These are phyloP conservation scores for Austroboletus olivaceoglutinosus DNA, from an alignment of 1,284 basidiomycete species.

Conservation along the genomic window DNA sequence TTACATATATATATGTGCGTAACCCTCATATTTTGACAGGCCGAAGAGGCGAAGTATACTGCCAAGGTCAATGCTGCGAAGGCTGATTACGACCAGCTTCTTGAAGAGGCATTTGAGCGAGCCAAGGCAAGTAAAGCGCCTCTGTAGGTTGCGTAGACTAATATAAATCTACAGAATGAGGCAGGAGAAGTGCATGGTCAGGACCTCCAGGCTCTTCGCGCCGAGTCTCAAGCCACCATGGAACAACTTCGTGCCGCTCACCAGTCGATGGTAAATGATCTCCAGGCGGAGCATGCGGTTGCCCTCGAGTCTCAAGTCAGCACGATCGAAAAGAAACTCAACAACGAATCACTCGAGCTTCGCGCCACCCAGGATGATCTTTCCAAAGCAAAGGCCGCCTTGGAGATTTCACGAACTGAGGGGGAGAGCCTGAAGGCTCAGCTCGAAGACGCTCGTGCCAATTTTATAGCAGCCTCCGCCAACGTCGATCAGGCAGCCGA, in stretches of 20 bases:
- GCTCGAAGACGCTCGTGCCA: conserved; percentile 57
- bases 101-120: conserved; percentile 69
- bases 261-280: conserved; percentile 53
- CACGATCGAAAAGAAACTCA: conserved; percentile 62
- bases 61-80: conserved; percentile 65
- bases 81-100: conserved; percentile 60
- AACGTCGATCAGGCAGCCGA: conserved; percentile 52
- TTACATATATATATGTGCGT: background rate
- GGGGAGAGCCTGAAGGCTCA: conserved; percentile 56
- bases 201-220: conserved; percentile 68
- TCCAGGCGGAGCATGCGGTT: conserved; percentile 62
- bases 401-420: conserved; percentile 53
- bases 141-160: conserved; percentile 1
- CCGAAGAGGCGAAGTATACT: conserved; percentile 66
- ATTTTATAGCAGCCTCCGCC: conserved; percentile 38
- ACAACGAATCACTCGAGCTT: conserved; percentile 61
- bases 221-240: conserved; percentile 61
- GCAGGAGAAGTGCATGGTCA: conserved; percentile 64
- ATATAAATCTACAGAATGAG: conserved; percentile 47
- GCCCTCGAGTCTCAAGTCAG: conserved; percentile 56
- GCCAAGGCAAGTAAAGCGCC: conserved; percentile 59
- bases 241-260: conserved; percentile 67
- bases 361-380: conserved; percentile 82
- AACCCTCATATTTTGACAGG: conserved; percentile 37
- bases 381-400: conserved; percentile 62